A percentile compares a stretch with the other conserved stretches of the same genome.
Evolutionary conservation across 192 early-diverging fungal species (phyloP).

Genomic region (Coemansia interrupta): DNA sequence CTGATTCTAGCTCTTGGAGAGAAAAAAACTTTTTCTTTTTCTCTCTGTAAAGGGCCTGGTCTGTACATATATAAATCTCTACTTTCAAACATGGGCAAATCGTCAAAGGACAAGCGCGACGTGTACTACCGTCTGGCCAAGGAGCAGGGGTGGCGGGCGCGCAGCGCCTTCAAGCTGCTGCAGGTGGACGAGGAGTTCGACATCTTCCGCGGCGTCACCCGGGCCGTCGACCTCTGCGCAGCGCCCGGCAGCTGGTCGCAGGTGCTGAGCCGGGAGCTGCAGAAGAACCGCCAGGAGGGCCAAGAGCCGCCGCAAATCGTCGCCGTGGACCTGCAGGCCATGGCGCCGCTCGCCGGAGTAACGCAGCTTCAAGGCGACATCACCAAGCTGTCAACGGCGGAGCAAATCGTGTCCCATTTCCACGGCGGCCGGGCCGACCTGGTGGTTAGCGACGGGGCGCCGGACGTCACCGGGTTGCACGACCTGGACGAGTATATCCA

Average conservation of each 20-base stretch:
- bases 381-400: constrained; percentile 88
- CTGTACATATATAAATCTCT: no score
- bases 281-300: constrained; percentile 50
- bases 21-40: constrained; percentile 2
- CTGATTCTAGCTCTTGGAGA: no score
- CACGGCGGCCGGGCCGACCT: constrained; percentile 85
- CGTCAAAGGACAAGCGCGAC: constrained; percentile 92
- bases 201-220: constrained; percentile 80
- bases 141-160: constrained; percentile 95
- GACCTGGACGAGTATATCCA: constrained; percentile 99
- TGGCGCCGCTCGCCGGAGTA: constrained; percentile 93
- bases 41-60: no score
- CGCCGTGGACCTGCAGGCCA: constrained; percentile 92
- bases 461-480: constrained; percentile 95
- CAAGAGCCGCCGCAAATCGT: constrained; percentile 68
- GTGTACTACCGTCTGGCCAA: constrained; percentile 96
- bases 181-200: constrained; percentile 95
- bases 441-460: constrained; percentile 94
- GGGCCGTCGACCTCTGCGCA: constrained; percentile 94
- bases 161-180: constrained; percentile 95
- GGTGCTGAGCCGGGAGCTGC: constrained; percentile 69
- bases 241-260: constrained; percentile 98
- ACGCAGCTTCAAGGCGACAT: constrained; percentile 96
- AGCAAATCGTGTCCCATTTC: constrained; percentile 86
- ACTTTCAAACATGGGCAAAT: constrained; percentile 67